These are phyloP conservation scores for Aspergillus avenaceus DNA, from an alignment of 495 filamentous ascomycete species.

Conservation along the genomic window DNA sequence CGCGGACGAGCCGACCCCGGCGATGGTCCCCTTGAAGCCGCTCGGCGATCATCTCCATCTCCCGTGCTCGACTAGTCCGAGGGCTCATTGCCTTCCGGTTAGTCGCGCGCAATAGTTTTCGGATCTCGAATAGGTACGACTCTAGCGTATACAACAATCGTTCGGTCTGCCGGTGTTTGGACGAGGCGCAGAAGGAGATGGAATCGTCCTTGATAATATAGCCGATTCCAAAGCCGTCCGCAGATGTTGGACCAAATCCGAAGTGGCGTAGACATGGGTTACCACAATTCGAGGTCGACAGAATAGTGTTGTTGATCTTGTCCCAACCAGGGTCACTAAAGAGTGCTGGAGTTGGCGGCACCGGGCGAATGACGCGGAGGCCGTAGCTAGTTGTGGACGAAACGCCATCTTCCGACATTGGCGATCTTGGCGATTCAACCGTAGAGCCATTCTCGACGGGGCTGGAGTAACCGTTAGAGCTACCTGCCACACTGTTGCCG, in stretches of 20 bases:
- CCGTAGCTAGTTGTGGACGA: constrained; percentile 30
- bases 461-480: constrained; percentile 53
- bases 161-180: constrained; percentile 88
- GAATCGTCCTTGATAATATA: constrained; percentile 98
- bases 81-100: constrained; percentile 52
- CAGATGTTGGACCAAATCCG: constrained; percentile 91
- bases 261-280: constrained; percentile 97
- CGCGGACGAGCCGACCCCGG: constrained; percentile 43
- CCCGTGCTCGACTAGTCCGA: constrained; percentile 59
- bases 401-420: constrained; percentile 43
- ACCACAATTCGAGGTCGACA: constrained; percentile 97
- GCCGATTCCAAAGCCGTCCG: constrained; percentile 94
- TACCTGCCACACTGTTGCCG: constrained; percentile 50
- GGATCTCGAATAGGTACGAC: constrained; percentile 82
- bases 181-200: constrained; percentile 86
- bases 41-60: constrained; percentile 56
- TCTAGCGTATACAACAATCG: constrained; percentile 88
- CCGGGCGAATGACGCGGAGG: constrained; percentile 26
- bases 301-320: constrained; percentile 87
- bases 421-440: constrained; percentile 53
- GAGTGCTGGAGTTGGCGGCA: constrained; percentile 62
- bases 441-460: constrained; percentile 45
- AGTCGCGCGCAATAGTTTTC: constrained; percentile 70
- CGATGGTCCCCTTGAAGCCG: constrained; percentile 35
- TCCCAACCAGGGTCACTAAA: constrained; percentile 93